These are phyloP conservation scores for Giardia muris DNA, from an alignment of 208 protist genomes.

Conservation along the genomic window DNA sequence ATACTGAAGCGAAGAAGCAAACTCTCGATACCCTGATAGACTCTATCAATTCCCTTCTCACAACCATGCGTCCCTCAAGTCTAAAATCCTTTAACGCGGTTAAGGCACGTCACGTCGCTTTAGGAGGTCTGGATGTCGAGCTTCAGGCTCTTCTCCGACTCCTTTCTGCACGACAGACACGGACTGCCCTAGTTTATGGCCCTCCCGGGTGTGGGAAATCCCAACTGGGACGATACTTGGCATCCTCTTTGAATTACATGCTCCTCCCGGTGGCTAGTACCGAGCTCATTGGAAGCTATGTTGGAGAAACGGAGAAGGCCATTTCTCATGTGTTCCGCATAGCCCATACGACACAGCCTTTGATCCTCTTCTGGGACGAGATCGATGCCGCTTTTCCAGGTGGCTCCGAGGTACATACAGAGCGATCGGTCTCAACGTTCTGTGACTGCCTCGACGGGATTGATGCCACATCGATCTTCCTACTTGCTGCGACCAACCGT, in stretches of 20 bases:
- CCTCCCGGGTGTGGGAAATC: not conserved
- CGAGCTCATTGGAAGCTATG: not conserved
- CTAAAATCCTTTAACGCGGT: not conserved
- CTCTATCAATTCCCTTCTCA: not conserved
- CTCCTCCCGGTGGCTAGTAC: not conserved
- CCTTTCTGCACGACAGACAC: not conserved
- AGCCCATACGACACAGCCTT: not conserved
- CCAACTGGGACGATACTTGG: not conserved
- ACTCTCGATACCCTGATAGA: not conserved
- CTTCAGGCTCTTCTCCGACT: not conserved
- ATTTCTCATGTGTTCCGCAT: not conserved
- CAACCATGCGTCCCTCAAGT: not conserved
- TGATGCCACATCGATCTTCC: not conserved
- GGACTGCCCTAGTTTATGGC: not conserved
- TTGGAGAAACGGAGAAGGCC: not conserved
- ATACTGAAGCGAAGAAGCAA: not conserved
- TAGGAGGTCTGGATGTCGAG: not conserved
- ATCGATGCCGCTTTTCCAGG: not conserved
- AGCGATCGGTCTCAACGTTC: not conserved
- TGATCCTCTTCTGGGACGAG: constrained; percentile 2
- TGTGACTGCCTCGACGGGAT: not conserved
- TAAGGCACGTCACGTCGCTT: not conserved
- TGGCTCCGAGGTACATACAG: not conserved
- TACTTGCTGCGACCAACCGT: not conserved
- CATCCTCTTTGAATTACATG: not conserved